Base-by-base conservation (phyloP, 2,329 filamentous ascomycete genomes). In the Fusarium armeniacum region DNA sequence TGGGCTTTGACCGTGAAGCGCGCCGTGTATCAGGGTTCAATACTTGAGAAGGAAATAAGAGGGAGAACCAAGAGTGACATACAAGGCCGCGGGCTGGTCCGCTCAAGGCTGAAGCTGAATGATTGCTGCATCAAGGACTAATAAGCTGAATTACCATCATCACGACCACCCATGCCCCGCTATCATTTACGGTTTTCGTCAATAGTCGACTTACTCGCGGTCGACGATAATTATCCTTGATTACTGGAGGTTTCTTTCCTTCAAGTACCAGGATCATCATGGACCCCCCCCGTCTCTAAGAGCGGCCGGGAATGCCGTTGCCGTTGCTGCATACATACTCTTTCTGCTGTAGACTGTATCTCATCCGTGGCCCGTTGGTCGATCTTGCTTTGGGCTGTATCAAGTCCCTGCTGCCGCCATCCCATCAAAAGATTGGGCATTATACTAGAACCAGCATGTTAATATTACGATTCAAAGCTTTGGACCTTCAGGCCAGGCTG, bases 311-410 rank as follows among this genome's bases (percentile, higher is more conserved):
- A 67, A 63, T 75, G 59, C 72, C 71, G 67, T 62, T 69, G 56
- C 33, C 61, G 44, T 50, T 55, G 41, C 56, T 62, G 40, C 57
- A 62, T 45, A 55, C 49, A 62, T 45, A 46, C 49, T 62, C 51
- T 71, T 36, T 40, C 13, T 28, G 49, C 33, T 51, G 32, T 51
- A 51, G 35, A 28, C 33, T 46, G 67, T 66, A 73, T 72, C 69
- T 73, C 56, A 66, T 73, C 71, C 67, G 55, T 65, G 70, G 59
- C 58, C 68, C 57, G 65, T 74, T 71, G 73, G 72, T 73, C 72
- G 72, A 74, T 74, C 72, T 67, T 67, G 59, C 65, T 65, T 60
- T 56, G 68, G 71, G 65, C 47, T 35, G 38, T 52, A 47, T 64
- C 26, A 24, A 53, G 59, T 58, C 63, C 57, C 50, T 69, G 59